Conservation (phyloP, 202 grass and related monocot genomes). For the Saccharum hybrid region DNA sequence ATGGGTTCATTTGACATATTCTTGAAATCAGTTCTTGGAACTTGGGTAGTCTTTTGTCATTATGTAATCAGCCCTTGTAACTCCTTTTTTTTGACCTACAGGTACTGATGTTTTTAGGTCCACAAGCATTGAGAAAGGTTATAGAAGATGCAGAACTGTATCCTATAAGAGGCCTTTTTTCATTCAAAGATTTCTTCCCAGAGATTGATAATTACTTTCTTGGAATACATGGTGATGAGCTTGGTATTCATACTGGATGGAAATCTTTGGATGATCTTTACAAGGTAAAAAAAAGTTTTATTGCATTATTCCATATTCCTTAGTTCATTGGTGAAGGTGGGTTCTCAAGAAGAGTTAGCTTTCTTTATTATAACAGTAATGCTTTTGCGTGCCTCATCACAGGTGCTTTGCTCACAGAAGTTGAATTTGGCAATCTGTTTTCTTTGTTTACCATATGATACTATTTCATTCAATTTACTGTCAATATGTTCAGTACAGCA, state of each 20-base stretch:
- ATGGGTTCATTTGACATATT: conserved; percentile 17
- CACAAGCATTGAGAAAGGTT: conserved; percentile 70
- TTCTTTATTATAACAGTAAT: conserved; percentile 26
- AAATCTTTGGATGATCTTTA: conserved; percentile 76
- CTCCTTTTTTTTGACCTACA: conserved; percentile 44
- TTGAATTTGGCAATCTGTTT: conserved; percentile 1
- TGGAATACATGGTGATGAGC: conserved; percentile 56
- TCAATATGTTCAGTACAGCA: neutral
- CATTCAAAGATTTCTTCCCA: conserved; percentile 69
- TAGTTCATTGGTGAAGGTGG: conserved; percentile 15
- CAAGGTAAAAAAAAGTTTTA: conserved; percentile 2
- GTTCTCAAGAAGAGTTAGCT: conserved; percentile 3
- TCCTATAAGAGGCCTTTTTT: conserved; percentile 88
- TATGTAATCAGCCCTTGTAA: conserved; percentile 8
- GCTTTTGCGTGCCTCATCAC: conserved; percentile 27
- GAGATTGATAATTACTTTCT: conserved; percentile 93
- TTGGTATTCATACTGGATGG: conserved; percentile 84
- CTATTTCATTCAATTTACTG: conserved; percentile 13
- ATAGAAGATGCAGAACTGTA: conserved; percentile 87
- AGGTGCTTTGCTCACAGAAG: conserved; percentile 18
- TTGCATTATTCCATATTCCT: conserved; percentile 11
- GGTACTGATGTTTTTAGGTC: conserved; percentile 89
- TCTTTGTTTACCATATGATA: neutral
- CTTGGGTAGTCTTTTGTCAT: conserved; percentile 13
- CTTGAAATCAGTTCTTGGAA: conserved; percentile 24